Percentiles rank a stretch among this genome's conserved stretches.
phyloP scores from a whole-genome alignment of 352 stramenopile species.

The Thraustotheca clavata region DNA sequence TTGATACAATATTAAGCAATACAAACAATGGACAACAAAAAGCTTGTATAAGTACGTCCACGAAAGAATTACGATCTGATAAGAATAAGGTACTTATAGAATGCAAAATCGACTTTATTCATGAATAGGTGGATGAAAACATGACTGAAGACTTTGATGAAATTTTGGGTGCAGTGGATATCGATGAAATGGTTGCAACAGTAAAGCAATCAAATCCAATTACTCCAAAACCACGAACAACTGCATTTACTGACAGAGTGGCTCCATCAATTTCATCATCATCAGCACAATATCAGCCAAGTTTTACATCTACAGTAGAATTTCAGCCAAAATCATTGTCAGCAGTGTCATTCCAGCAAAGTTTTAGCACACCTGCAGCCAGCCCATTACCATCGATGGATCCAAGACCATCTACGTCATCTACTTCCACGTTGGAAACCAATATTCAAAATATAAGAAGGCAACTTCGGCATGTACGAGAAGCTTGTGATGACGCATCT shows the following conservation, averaged over 20 bases:
- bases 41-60: neutral
- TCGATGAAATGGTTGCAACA: conserved; percentile 16
- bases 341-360: too few relatives aligned
- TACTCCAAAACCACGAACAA: neutral
- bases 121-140: neutral
- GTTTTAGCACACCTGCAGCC: neutral
- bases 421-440: neutral
- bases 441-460: conserved; percentile 56
- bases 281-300: neutral
- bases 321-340: too few relatives aligned
- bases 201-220: neutral
- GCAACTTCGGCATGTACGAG: conserved; percentile 50
- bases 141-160: conserved; percentile 17
- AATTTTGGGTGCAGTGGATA: conserved; percentile 14
- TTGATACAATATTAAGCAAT: too few relatives aligned
- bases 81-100: neutral
- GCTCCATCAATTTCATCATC: neutral
- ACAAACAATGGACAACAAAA: too few relatives aligned
- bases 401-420: neutral
- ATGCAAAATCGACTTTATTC: neutral
- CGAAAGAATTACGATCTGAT: neutral
- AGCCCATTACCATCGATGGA: too few relatives aligned
- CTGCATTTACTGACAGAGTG: neutral
- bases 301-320: neutral
- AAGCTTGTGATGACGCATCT: conserved; percentile 77